phyloP scores from a whole-genome alignment of 2,329 filamentous ascomycete genomes.

The Aureobasidium pullulans region DNA sequence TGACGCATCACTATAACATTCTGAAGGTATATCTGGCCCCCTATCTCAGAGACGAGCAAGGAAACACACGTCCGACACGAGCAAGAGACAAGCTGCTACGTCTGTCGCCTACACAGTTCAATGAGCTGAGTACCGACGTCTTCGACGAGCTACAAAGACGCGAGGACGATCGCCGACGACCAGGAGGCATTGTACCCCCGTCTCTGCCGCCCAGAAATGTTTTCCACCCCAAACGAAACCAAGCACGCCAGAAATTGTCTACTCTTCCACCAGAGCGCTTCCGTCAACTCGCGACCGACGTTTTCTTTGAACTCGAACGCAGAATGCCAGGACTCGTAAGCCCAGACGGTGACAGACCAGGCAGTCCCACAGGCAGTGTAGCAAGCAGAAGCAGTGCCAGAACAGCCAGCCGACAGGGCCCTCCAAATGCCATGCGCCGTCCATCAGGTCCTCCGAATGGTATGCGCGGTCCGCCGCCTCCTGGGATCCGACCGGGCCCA shows the following conservation, averaged over 20 bases:
- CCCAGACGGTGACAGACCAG: conserved; percentile 59
- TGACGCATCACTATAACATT: conserved; percentile 74
- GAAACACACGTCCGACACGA: conserved; percentile 70
- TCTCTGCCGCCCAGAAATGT: conserved; percentile 77
- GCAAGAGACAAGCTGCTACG: conserved; percentile 90
- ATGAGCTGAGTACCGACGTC: conserved; percentile 95
- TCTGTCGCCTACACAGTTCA: conserved; percentile 86
- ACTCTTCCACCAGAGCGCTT: conserved; percentile 83
- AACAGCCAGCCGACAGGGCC: conserved; percentile 19
- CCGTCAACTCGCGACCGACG: conserved; percentile 85
- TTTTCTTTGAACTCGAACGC: conserved; percentile 89
- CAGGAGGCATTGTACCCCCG: conserved; percentile 50
- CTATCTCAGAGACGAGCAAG: conserved; percentile 65
- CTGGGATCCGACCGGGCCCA: conserved; percentile 6
- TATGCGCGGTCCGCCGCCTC: conserved; percentile 21
- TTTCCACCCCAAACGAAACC: conserved; percentile 95
- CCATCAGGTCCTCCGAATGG: conserved; percentile 26
- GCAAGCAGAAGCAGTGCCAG: conserved; percentile 36
- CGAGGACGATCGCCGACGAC: conserved; percentile 53
- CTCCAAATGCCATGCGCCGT: conserved; percentile 29
- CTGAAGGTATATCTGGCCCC: conserved; percentile 68
- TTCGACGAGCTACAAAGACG: conserved; percentile 89
- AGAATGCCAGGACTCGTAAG: conserved; percentile 75
- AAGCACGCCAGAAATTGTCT: conserved; percentile 90
- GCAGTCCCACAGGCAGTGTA: conserved; percentile 57